Evolutionary conservation across 129 eudicot species (phyloP).

Genomic region (Saussurea involucrata): DNA sequence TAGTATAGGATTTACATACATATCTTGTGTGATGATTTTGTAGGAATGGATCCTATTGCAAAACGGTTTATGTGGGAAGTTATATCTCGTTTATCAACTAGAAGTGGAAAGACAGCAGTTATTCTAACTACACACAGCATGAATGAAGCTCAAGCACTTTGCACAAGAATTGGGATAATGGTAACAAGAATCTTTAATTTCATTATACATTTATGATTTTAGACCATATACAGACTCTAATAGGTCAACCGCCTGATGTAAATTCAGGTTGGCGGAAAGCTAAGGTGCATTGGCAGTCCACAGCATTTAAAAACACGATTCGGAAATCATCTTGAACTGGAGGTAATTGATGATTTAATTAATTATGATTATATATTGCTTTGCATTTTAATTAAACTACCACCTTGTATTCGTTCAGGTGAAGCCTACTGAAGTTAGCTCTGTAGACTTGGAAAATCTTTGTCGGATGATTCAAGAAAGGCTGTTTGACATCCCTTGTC

Average conservation of each 20-base stretch:
- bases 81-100: conserved; percentile 86
- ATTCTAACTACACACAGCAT: conserved; percentile 96
- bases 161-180: conserved; percentile 97
- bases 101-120: conserved; percentile 96
- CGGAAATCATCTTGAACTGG: conserved; percentile 95
- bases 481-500: conserved; percentile 64
- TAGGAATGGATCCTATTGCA: conserved; percentile 99
- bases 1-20: neutral
- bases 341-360: conserved; percentile 40
- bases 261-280: conserved; percentile 81
- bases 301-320: conserved; percentile 95
- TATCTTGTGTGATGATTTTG: conserved; percentile 12
- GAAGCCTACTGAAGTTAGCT: conserved; percentile 83
- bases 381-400: conserved; percentile 4
- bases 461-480: conserved; percentile 70
- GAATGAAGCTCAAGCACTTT: conserved; percentile 99
- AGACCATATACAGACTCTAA: neutral
- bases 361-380: neutral
- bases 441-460: conserved; percentile 58
- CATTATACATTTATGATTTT: neutral
- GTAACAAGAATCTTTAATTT: conserved; percentile 31
- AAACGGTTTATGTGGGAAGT: conserved; percentile 99
- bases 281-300: conserved; percentile 96
- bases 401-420: conserved; percentile 38
- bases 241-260: neutral